Conservation (phyloP, 371 early-diverging fungal species). For the Parasitella parasitica region DNA sequence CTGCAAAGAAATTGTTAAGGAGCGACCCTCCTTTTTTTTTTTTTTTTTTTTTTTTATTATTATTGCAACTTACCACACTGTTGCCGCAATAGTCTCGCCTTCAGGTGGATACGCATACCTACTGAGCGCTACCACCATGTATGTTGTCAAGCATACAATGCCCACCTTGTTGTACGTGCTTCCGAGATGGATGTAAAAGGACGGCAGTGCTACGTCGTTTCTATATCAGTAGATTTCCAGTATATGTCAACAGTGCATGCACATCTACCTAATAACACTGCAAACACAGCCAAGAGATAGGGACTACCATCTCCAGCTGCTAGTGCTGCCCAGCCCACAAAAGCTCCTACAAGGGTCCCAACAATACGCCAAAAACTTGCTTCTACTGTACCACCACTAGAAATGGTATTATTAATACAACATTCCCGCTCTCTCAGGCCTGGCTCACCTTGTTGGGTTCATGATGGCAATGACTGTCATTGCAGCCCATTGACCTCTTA, state of each 20-base stretch:
- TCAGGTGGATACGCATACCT: conserved; percentile 29
- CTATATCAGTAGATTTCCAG: not conserved
- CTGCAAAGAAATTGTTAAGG: conserved; percentile 16
- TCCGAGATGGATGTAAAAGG: conserved; percentile 47
- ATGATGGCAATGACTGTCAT: conserved; percentile 61
- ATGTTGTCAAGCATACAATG: conserved; percentile 44
- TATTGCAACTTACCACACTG: conserved; percentile 38
- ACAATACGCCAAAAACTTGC: conserved; percentile 57
- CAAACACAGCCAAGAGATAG: conserved; percentile 54
- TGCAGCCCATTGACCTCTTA: conserved; percentile 61
- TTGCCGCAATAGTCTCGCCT: conserved; percentile 35
- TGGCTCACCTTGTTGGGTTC: conserved; percentile 55
- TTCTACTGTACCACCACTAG: conserved; percentile 54
- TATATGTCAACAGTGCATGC: not conserved
- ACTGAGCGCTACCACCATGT: conserved; percentile 43
- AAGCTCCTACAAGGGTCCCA: conserved; percentile 55
- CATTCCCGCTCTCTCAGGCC: too few relatives aligned
- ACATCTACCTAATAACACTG: conserved; percentile 49
- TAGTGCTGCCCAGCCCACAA: conserved; percentile 53
- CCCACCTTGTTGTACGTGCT: conserved; percentile 48
- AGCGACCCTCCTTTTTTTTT: not conserved
- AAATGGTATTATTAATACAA: not conserved
- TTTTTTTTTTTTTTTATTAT: not conserved
- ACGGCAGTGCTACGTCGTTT: conserved; percentile 34
- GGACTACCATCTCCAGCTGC: conserved; percentile 50